Evolutionary conservation across 306 rosid species (phyloP), one percentile per base, ranked within the genome.

Genomic region (Ziziphus jujuba): DNA sequence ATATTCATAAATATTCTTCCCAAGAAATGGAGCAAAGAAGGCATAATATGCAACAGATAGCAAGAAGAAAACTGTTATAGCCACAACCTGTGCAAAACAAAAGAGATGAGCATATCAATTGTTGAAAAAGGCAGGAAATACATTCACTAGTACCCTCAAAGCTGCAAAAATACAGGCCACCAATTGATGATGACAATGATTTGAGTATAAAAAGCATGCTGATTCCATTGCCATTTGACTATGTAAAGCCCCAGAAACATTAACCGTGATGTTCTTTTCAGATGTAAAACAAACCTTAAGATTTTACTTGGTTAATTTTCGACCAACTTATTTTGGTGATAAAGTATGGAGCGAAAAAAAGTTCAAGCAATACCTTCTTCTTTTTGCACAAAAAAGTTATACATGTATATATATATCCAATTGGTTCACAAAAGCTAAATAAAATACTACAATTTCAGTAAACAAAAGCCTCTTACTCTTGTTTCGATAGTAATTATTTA

Each of bases 1-100:
- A 21, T 81, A 90, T 63, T 81, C 85, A 70, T 35, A 85, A 53
- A 87, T 76, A 20, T 77, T 50, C 24, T 59, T 83, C 48, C 91
- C 89, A 5, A 90, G 86, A 79, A 90, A 90, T 17, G 91, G 91
- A 62, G 95, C 95, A 40, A 87, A 85, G 80, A 90, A 90, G 23
- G 95, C 96, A 68, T 85, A 87, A 81, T 79, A 87, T 6, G 91
- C 96, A 59, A 87, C 82, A 44, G 95, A 81, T 49, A 90, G 76
- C 84, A 90, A 70, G 86, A 87, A 90, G 74, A 87, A 90, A 51
- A 85, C 84, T 8, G 96, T 87, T 71, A 90, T 76, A 56, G 95
- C 96, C 79, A 90, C 88, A 15, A 90, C 88, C 96, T 90, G 87
- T 65, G 66, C 68, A 81, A 58, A 65, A 48, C 52, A 67, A 80